A percentile compares a stretch with the other conserved stretches of the same genome.
These are phyloP conservation scores for Ustilago hordei DNA, from an alignment of 1,284 basidiomycete species.

Conservation along the genomic window DNA sequence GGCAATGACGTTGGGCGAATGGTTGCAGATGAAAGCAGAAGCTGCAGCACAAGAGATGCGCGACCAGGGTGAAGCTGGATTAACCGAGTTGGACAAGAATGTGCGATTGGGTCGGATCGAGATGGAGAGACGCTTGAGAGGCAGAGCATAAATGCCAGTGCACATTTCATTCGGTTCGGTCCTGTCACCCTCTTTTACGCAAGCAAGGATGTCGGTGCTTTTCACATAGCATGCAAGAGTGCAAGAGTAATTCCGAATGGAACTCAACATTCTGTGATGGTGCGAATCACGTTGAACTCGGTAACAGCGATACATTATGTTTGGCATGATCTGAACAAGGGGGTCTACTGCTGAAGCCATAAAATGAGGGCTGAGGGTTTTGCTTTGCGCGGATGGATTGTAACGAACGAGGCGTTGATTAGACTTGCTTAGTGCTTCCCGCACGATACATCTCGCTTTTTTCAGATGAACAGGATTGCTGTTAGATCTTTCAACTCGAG, in stretches of 20 bases:
- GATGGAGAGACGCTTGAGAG: conserved; percentile 29
- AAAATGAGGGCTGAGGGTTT: conserved; percentile 80
- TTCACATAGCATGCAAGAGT: background rate
- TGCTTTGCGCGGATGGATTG: conserved; percentile 82
- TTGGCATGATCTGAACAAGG: conserved; percentile 65
- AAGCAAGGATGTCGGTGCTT: background rate
- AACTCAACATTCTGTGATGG: too few relatives aligned
- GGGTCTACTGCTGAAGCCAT: conserved; percentile 77
- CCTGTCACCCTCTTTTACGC: background rate
- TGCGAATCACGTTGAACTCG: conserved; percentile 5
- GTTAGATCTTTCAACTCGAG: background rate
- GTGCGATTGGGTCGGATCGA: conserved; percentile 13
- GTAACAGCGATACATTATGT: background rate
- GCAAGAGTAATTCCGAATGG: background rate
- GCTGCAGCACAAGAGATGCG: conserved; percentile 47
- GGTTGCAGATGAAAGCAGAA: conserved; percentile 45
- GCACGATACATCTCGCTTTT: conserved; percentile 9
- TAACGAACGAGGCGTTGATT: conserved; percentile 75
- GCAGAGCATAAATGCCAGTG: background rate
- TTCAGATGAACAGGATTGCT: background rate
- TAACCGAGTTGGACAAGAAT: conserved; percentile 35
- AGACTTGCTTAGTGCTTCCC: conserved; percentile 39
- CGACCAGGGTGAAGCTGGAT: conserved; percentile 20
- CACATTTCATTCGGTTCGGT: background rate
- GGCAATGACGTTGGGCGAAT: conserved; percentile 46